A percentile compares a stretch with the other conserved stretches of the same genome.
phyloP scores from a whole-genome alignment of 768 basidiomycete species.

The Termitomyces titanicus region DNA sequence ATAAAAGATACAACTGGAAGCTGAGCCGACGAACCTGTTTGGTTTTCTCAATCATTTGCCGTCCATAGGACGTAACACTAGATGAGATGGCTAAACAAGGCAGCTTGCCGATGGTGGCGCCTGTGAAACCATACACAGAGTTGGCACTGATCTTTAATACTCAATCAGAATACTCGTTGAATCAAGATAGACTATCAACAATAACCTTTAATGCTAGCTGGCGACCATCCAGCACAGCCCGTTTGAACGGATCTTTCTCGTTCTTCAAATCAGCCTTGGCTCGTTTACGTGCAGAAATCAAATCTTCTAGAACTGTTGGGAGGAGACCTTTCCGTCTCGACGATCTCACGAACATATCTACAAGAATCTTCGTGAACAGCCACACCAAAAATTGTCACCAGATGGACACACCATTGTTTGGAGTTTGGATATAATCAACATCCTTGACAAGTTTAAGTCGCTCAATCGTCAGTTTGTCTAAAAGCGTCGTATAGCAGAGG shows the following conservation, averaged over 20 bases:
- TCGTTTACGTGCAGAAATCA: conserved; percentile 89
- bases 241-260: conserved; percentile 95
- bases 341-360: conserved; percentile 83
- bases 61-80: conserved; percentile 92
- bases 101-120: conserved; percentile 94
- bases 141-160: conserved; percentile 85
- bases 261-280: conserved; percentile 96
- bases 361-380: not conserved
- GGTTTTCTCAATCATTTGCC: conserved; percentile 98
- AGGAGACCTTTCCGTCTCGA: conserved; percentile 81
- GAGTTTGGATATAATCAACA: conserved; percentile 90
- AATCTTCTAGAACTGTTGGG: conserved; percentile 89
- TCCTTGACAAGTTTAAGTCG: conserved; percentile 76
- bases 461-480: conserved; percentile 77
- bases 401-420: conserved; percentile 77
- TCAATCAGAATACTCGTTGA: not conserved
- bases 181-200: not conserved
- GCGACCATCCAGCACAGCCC: conserved; percentile 95
- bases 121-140: conserved; percentile 98
- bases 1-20: not conserved
- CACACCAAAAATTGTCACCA: not conserved
- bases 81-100: conserved; percentile 96
- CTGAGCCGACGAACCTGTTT: conserved; percentile 57
- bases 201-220: conserved; percentile 92
- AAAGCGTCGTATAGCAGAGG: conserved; percentile 94